Evolutionary conservation across 2,329 filamentous ascomycete species (phyloP).

Genomic region (Cylindrodendrum hubeiense): DNA sequence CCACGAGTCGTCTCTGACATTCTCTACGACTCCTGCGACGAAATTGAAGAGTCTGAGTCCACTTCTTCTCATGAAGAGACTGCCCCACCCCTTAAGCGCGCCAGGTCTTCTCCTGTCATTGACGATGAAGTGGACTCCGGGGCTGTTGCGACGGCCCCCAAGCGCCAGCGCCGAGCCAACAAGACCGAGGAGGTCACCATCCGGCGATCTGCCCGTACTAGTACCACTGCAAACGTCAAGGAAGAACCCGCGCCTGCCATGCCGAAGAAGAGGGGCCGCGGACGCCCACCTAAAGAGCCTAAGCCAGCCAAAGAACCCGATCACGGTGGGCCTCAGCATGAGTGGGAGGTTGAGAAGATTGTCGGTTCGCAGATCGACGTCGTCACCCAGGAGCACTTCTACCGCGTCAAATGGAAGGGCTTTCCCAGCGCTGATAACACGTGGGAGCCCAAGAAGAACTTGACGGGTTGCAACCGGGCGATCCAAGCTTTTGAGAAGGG

Average conservation of each 20-base stretch:
- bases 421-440: constrained; percentile 59
- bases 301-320: constrained; percentile 23
- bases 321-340: constrained; percentile 36
- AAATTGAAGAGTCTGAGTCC: constrained; percentile 11
- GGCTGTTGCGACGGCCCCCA: constrained; percentile 8
- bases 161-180: constrained; percentile 22
- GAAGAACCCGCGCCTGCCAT: background rate
- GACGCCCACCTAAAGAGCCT: constrained; percentile 28
- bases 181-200: background rate
- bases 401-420: constrained; percentile 67
- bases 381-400: constrained; percentile 55
- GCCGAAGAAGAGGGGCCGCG: constrained; percentile 10
- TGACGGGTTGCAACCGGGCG: constrained; percentile 53
- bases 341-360: constrained; percentile 64
- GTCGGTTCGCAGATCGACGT: constrained; percentile 55
- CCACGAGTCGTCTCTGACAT: constrained; percentile 25
- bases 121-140: background rate
- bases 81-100: constrained; percentile 7
- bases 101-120: background rate
- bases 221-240: background rate
- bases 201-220: constrained; percentile 33
- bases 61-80: background rate
- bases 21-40: constrained; percentile 5
- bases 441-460: constrained; percentile 65
- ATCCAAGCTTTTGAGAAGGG: constrained; percentile 53